phyloP scores from a whole-genome alignment of 2,329 filamentous ascomycete species.

The Beauveria medogensis region DNA sequence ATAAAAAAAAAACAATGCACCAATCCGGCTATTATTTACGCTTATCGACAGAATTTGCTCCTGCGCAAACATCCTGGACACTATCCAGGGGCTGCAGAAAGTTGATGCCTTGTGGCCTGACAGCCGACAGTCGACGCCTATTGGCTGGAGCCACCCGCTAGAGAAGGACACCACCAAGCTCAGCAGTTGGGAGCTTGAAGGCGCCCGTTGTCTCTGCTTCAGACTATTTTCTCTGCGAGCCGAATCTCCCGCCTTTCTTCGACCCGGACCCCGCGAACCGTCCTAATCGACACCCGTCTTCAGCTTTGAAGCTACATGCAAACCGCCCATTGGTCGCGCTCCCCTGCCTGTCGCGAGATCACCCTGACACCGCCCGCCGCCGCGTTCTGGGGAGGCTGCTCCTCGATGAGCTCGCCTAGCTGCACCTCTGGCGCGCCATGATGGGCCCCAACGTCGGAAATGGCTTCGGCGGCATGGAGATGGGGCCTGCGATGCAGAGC shows the following conservation, averaged over 20 bases:
- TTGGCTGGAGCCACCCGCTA: constrained; percentile 18
- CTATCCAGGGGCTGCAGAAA: constrained; percentile 6
- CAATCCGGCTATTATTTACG: not conserved
- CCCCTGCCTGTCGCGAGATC: constrained; percentile 16
- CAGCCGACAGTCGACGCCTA: constrained; percentile 15
- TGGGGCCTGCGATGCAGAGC: constrained; percentile 36
- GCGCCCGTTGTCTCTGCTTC: not conserved
- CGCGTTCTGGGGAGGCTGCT: constrained; percentile 15
- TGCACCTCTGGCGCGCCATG: constrained; percentile 27
- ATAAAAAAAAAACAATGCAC: not conserved
- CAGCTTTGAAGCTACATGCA: constrained; percentile 1
- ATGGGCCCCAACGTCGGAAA: constrained; percentile 37
- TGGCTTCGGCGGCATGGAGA: constrained; percentile 39
- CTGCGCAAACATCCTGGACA: not conserved
- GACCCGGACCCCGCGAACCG: not conserved
- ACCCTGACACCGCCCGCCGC: constrained; percentile 2
- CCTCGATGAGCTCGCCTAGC: constrained; percentile 30
- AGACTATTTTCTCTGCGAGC: not conserved
- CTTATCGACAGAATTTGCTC: not conserved
- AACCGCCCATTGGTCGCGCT: constrained; percentile 15
- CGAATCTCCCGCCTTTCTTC: not conserved
- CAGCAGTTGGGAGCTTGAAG: constrained; percentile 10
- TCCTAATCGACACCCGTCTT: not conserved
- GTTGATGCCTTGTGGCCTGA: constrained; percentile 34
- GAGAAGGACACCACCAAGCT: constrained; percentile 13